Conservation (phyloP, 2,329 filamentous ascomycete genomes). For the Paracoccidioides brasiliensis region DNA sequence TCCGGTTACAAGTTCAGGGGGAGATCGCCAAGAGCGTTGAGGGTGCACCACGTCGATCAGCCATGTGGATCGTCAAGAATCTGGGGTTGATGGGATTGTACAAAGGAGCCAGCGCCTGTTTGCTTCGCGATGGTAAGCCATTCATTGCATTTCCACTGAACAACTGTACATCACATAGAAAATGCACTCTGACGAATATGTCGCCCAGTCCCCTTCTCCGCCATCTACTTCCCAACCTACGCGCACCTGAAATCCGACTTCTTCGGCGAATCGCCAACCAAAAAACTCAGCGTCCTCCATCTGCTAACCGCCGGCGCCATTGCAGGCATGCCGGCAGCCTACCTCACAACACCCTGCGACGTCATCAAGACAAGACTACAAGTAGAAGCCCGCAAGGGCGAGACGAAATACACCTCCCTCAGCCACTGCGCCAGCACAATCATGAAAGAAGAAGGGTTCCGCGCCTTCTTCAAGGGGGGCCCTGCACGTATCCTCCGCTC, state of each 20-base stretch:
- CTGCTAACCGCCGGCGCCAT: constrained; percentile 91
- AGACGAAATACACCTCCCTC: constrained; percentile 73
- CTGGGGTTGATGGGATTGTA: constrained; percentile 88
- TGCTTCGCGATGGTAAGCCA: constrained; percentile 59
- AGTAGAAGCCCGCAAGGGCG: constrained; percentile 92
- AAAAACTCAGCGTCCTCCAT: constrained; percentile 82
- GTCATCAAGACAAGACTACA: constrained; percentile 98
- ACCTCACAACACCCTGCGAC: constrained; percentile 93
- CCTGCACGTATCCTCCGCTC: constrained; percentile 89
- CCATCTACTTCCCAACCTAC: constrained; percentile 98
- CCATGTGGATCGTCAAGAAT: constrained; percentile 96
- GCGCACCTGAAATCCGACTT: constrained; percentile 85
- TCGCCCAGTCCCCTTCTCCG: constrained; percentile 69
- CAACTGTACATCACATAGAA: constrained; percentile 7
- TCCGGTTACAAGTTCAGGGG: constrained; percentile 91
- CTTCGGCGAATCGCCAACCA: constrained; percentile 76
- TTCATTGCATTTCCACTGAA: neutral
- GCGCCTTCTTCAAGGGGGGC: constrained; percentile 96
- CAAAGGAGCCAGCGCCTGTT: constrained; percentile 88
- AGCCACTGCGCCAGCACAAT: constrained; percentile 76
- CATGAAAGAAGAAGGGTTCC: constrained; percentile 81
- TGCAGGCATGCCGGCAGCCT: constrained; percentile 79
- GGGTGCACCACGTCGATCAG: constrained; percentile 71
- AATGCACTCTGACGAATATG: neutral
- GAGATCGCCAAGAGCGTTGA: constrained; percentile 83